Evolutionary conservation across 179 eudicot genomes (phyloP).

Genomic region (Spinacia oleracea): DNA sequence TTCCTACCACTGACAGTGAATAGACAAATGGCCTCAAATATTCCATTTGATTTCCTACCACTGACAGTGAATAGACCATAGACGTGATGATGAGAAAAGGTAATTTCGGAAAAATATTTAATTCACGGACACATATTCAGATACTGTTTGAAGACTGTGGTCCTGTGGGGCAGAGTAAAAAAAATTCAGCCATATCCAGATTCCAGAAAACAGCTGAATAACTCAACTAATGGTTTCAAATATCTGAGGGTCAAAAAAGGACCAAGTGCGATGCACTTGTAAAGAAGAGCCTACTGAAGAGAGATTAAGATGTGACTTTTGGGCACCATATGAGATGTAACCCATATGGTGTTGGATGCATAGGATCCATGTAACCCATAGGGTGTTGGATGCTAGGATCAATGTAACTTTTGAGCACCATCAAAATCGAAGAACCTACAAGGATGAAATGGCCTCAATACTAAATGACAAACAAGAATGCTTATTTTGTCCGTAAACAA

Average conservation of each 20-base stretch:
- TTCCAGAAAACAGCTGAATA: not conserved
- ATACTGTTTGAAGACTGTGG: not conserved
- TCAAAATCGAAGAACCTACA: too few species aligned
- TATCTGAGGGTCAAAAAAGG: not conserved
- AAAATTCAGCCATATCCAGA: not conserved
- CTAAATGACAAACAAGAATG: not conserved
- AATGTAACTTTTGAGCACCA: too few species aligned
- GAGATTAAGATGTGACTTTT: not conserved
- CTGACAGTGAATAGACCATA: too few species aligned
- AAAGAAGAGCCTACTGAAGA: not conserved
- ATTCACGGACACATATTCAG: not conserved
- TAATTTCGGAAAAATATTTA: not conserved
- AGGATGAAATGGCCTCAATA: not conserved
- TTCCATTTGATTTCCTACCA: too few species aligned
- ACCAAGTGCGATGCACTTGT: not conserved
- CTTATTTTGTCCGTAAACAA: too few species aligned
- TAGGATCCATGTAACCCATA: not conserved
- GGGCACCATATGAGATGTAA: not conserved
- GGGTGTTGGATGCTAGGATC: not conserved
- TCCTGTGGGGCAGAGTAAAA: not conserved
- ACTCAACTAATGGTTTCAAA: not conserved
- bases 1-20: too few species aligned
- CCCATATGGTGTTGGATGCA: not conserved
- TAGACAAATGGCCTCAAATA: too few species aligned
- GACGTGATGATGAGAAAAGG: not conserved